phyloP scores from a whole-genome alignment of 179 eudicot species.

The Amaranthus tricolor region DNA sequence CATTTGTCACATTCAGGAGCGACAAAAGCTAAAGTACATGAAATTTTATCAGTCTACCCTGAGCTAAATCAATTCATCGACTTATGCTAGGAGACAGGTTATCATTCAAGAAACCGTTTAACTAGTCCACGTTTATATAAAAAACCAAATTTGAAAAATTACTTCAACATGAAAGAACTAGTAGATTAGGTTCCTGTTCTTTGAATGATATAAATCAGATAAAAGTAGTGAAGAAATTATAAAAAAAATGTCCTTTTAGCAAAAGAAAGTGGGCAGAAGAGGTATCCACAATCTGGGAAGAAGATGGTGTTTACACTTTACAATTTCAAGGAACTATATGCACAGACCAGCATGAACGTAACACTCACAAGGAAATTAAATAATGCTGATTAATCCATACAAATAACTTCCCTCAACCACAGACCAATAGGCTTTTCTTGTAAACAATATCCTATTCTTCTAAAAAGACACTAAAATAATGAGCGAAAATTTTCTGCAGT shows the following conservation, averaged over 20 bases:
- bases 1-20: neutral
- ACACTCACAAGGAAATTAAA: neutral
- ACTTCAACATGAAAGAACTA: neutral
- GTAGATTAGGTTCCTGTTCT: neutral
- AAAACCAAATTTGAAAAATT: neutral
- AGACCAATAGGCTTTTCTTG: neutral
- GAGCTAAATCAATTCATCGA: neutral
- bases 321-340: neutral
- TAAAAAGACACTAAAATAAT: conserved; percentile 1
- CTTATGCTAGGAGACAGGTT: neutral
- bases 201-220: neutral
- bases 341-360: neutral
- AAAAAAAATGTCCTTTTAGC: neutral
- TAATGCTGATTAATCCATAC: no score
- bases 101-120: neutral
- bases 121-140: neutral
- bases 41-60: neutral
- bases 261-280: neutral
- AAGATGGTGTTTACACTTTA: neutral
- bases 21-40: neutral
- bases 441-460: neutral
- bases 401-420: neutral
- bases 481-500: neutral
- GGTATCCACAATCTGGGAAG: neutral
- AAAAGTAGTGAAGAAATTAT: neutral